Percentiles rank a stretch among this genome's conserved stretches.
These are phyloP conservation scores for Sarocladium oryzae DNA, from an alignment of 2,329 filamentous ascomycete species.

Conservation along the genomic window DNA sequence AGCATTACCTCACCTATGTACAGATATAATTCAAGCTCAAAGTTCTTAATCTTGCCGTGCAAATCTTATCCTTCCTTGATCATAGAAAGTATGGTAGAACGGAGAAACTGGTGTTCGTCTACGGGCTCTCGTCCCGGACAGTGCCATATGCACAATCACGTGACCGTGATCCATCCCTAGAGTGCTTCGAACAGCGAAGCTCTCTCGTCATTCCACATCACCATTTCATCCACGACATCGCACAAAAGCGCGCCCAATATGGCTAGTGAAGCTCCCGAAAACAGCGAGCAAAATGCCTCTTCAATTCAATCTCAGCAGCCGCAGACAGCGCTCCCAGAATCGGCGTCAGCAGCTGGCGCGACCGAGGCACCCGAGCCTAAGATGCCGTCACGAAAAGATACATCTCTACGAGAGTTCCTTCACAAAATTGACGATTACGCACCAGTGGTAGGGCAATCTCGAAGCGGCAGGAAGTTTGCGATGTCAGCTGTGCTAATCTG, in stretches of 20 bases:
- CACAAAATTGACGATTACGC: conserved; percentile 98
- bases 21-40: no score
- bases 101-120: no score
- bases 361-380: conserved; percentile 50
- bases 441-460: conserved; percentile 66
- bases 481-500: neutral
- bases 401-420: conserved; percentile 85
- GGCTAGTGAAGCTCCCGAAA: conserved; percentile 13
- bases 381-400: conserved; percentile 80
- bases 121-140: no score
- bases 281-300: conserved; percentile 1
- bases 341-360: conserved; percentile 31
- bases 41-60: no score
- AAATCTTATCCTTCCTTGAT: neutral
- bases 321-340: conserved; percentile 19
- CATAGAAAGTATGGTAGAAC: no score
- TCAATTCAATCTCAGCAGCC: neutral
- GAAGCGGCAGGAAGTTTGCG: neutral
- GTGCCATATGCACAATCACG: no score
- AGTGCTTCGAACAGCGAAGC: neutral
- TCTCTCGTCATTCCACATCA: neutral
- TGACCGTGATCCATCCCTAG: neutral
- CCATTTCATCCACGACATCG: neutral
- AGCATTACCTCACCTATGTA: no score
- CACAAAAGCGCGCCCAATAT: conserved; percentile 6